Evolutionary conservation across 345 rosid species (phyloP).

Genomic region (Salix brachista): DNA sequence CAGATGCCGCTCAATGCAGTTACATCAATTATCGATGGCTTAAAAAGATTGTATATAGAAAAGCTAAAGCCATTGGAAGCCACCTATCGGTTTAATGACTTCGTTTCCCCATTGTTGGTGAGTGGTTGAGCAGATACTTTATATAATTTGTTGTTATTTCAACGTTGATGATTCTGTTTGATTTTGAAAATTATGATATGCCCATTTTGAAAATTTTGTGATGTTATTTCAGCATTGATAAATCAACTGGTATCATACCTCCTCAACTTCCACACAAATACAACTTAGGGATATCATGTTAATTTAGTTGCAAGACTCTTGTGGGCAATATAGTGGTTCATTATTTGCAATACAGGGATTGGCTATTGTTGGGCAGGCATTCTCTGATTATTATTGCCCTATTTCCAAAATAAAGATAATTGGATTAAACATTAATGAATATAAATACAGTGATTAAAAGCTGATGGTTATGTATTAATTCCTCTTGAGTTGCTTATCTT

Average conservation of each 20-base stretch:
- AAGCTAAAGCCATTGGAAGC: conserved; percentile 31
- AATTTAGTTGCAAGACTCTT: background rate
- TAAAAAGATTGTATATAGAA: conserved; percentile 26
- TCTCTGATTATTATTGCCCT: too few species aligned
- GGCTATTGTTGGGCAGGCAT: too few species aligned
- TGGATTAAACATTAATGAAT: too few species aligned
- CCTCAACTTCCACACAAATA: background rate
- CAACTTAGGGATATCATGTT: too few species aligned
- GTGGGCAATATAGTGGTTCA: background rate
- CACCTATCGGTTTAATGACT: conserved; percentile 26
- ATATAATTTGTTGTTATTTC: too few species aligned
- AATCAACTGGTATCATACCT: background rate
- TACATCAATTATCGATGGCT: conserved; percentile 30
- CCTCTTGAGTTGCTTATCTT: background rate
- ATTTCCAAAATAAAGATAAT: too few species aligned
- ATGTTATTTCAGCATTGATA: too few species aligned
- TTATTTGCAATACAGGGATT: too few species aligned
- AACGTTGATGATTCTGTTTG: background rate
- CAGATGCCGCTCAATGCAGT: conserved; percentile 41
- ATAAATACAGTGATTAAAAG: too few species aligned
- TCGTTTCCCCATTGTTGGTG: conserved; percentile 29
- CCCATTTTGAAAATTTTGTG: too few species aligned
- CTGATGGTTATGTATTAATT: too few species aligned
- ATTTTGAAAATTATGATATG: too few species aligned
- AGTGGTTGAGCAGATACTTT: background rate